Conservation (phyloP, 257 asterid species). For the Solanum lycopersicoides region DNA sequence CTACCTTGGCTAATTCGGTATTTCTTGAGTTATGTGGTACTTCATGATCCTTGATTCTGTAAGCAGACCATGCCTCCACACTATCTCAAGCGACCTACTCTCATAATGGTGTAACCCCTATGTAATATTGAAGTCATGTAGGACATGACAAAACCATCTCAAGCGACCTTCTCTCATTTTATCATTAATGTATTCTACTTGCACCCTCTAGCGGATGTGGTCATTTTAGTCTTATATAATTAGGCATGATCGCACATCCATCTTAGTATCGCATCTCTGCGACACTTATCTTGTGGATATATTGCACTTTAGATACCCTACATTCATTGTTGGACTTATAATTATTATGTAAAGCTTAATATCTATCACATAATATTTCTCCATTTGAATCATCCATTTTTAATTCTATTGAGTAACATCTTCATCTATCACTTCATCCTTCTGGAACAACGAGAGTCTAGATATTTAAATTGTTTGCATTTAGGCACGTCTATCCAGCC, state of each 20-base stretch:
- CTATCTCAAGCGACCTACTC: neutral
- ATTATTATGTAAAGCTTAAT: neutral
- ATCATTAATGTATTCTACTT: neutral
- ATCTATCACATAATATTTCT: neutral
- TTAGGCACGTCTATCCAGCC: neutral
- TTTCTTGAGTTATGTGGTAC: neutral
- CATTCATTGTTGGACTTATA: neutral
- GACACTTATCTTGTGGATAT: neutral
- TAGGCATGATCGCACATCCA: neutral
- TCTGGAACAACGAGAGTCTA: neutral
- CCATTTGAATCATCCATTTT: neutral
- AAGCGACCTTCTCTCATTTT: neutral
- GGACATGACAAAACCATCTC: neutral
- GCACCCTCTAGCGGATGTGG: neutral
- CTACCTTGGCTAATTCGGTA: neutral
- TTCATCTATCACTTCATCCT: neutral
- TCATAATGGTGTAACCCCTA: neutral
- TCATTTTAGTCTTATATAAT: neutral
- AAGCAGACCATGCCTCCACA: neutral
- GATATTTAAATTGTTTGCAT: neutral
- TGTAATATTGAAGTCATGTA: neutral
- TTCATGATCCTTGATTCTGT: neutral
- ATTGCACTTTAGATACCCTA: neutral
- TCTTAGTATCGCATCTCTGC: neutral
- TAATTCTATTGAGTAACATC: neutral